These are phyloP conservation scores for Nicotiana paniculata DNA, from an alignment of 257 asterid genomes.

Conservation along the genomic window DNA sequence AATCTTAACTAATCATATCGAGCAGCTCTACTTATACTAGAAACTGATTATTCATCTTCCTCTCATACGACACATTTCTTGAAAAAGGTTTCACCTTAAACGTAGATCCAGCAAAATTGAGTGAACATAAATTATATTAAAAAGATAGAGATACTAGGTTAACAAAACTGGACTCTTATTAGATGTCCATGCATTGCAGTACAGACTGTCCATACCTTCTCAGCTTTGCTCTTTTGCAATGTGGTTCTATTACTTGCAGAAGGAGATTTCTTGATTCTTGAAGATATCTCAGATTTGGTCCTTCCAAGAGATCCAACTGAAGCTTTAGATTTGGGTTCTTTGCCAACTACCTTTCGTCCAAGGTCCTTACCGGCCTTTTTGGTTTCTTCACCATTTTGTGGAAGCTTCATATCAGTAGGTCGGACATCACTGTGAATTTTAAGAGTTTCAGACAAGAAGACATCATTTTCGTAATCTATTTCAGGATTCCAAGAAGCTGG, in stretches of 20 bases:
- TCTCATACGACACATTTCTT: not conserved
- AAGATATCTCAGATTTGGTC: slow-evolving; percentile 45
- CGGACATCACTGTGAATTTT: slow-evolving; percentile 14
- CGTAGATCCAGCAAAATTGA: not conserved
- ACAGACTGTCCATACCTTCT: slow-evolving; percentile 32
- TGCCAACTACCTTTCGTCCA: slow-evolving; percentile 32
- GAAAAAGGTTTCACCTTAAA: not conserved
- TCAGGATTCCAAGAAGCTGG: slow-evolving; percentile 36
- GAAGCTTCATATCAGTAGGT: slow-evolving; percentile 22
- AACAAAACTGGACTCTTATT: too few species aligned
- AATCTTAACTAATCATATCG: not conserved
- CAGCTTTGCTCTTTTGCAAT: slow-evolving; percentile 37
- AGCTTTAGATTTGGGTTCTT: slow-evolving; percentile 31
- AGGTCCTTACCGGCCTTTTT: slow-evolving; percentile 16
- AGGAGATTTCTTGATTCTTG: slow-evolving; percentile 33
- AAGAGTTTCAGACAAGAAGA: slow-evolving; percentile 26
- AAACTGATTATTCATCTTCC: not conserved
- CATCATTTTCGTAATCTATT: slow-evolving; percentile 39
- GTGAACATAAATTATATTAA: not conserved
- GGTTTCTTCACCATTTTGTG: slow-evolving; percentile 19
- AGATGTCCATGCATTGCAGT: not conserved
- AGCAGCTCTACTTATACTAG: not conserved
- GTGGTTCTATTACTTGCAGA: slow-evolving; percentile 30
- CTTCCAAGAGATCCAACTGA: slow-evolving; percentile 35
- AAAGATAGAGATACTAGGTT: not conserved